Conservation (phyloP, 768 basidiomycete genomes). For the Calocybe cyanea region DNA sequence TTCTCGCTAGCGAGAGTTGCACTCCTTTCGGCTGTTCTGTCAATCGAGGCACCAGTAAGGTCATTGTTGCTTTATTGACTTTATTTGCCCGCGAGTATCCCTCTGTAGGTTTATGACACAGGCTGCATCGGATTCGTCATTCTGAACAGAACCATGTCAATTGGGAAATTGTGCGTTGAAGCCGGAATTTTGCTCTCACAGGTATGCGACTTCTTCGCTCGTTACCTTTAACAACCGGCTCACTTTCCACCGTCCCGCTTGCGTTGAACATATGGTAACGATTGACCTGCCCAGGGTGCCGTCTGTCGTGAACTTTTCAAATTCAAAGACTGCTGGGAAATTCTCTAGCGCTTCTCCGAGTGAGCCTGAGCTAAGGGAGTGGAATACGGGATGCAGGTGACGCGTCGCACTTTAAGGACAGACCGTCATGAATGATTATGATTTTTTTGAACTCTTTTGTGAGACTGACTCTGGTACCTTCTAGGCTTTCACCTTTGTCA, state of each 20-base stretch:
- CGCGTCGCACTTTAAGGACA: too few species aligned
- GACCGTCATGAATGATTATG: too few species aligned
- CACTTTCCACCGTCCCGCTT: not conserved
- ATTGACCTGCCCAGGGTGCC: not conserved
- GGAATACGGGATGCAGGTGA: too few species aligned
- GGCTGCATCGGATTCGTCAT: not conserved
- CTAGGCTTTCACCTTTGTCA: too few species aligned
- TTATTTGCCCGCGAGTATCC: constrained; percentile 9
- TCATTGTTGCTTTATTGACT: not conserved
- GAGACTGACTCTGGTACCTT: too few species aligned
- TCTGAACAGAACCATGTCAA: constrained; percentile 1
- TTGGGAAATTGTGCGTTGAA: constrained; percentile 5
- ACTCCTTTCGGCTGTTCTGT: constrained; percentile 8
- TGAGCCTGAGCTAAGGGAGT: not conserved
- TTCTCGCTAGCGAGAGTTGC: constrained; percentile 6
- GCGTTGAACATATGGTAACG: not conserved
- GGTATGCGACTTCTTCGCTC: constrained; percentile 6
- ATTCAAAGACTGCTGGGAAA: not conserved
- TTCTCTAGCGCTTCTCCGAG: not conserved
- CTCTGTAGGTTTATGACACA: too few species aligned
- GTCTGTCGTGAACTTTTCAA: too few species aligned
- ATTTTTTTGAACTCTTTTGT: too few species aligned
- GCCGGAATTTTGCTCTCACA: not conserved
- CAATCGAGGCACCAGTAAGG: constrained; percentile 5
- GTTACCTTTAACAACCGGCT: constrained; percentile 8